Percentiles rank a stretch among this genome's conserved stretches.
phyloP scores from a whole-genome alignment of 2,329 filamentous ascomycete species.

The Scedosporium boydii region DNA sequence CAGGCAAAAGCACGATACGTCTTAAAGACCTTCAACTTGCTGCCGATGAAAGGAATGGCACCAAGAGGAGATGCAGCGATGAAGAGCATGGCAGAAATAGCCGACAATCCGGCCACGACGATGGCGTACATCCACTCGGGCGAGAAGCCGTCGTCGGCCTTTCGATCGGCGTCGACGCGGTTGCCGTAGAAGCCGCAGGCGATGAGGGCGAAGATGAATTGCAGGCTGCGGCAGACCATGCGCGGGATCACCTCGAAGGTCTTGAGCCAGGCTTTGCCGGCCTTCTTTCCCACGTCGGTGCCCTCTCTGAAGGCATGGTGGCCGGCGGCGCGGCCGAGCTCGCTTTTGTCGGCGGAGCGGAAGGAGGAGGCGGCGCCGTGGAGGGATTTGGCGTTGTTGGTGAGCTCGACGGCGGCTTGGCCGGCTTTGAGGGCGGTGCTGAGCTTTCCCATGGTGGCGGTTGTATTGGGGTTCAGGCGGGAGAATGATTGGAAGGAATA shows the following conservation, averaged over 20 bases:
- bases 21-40: conserved; percentile 23
- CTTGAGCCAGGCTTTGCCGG: conserved; percentile 34
- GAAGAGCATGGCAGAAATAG: conserved; percentile 38
- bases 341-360: conserved; percentile 21
- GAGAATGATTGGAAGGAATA: neutral
- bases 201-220: conserved; percentile 60
- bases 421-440: conserved; percentile 21
- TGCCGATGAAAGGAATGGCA: conserved; percentile 22
- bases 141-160: conserved; percentile 27
- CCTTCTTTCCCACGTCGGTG: conserved; percentile 27
- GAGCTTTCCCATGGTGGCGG: conserved; percentile 19
- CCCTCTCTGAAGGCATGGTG: conserved; percentile 23
- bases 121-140: conserved; percentile 58
- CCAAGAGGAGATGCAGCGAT: conserved; percentile 25
- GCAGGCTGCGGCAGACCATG: conserved; percentile 50
- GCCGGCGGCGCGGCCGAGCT: conserved; percentile 22
- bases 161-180: conserved; percentile 40
- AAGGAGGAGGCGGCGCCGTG: conserved; percentile 18
- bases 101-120: conserved; percentile 43
- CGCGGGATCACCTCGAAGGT: conserved; percentile 38
- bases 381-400: conserved; percentile 18
- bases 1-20: conserved; percentile 34
- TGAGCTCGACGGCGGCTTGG: conserved; percentile 22
- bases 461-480: neutral
- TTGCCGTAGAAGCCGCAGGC: conserved; percentile 60